phyloP scores from a whole-genome alignment of 306 rosid species.

The Cicer cuneatum region DNA sequence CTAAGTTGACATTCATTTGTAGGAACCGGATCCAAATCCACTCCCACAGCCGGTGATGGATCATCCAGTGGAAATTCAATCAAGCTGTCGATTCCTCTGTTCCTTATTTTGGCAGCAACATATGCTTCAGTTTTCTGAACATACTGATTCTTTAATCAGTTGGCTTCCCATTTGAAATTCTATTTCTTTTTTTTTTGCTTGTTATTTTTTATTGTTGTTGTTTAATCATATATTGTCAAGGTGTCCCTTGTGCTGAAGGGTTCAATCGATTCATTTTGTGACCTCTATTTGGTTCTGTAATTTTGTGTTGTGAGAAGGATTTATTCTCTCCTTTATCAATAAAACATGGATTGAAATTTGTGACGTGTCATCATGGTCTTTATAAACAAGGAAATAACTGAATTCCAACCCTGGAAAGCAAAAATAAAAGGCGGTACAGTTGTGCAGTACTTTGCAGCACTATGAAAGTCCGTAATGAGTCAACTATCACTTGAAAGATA shows the following conservation, averaged over 20 bases:
- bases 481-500: constrained; percentile 1
- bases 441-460: neutral
- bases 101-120: constrained; percentile 57
- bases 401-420: neutral
- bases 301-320: constrained; percentile 44
- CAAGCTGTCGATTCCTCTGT: constrained; percentile 57
- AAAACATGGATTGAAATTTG: constrained; percentile 46
- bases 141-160: constrained; percentile 49
- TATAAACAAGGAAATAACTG: constrained; percentile 4
- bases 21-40: constrained; percentile 75
- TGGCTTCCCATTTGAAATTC: constrained; percentile 24
- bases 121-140: constrained; percentile 49
- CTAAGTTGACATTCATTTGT: constrained; percentile 40
- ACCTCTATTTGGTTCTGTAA: constrained; percentile 41
- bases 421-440: neutral
- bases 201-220: constrained; percentile 27
- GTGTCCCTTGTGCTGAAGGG: constrained; percentile 37
- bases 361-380: constrained; percentile 36
- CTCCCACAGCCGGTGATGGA: constrained; percentile 62
- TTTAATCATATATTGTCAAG: constrained; percentile 18
- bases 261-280: constrained; percentile 46
- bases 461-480: neutral
- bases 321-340: constrained; percentile 43
- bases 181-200: neutral
- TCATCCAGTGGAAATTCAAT: constrained; percentile 65